These are phyloP conservation scores for Russula griseocarnosa DNA, from an alignment of 768 basidiomycete species.

Conservation along the genomic window DNA sequence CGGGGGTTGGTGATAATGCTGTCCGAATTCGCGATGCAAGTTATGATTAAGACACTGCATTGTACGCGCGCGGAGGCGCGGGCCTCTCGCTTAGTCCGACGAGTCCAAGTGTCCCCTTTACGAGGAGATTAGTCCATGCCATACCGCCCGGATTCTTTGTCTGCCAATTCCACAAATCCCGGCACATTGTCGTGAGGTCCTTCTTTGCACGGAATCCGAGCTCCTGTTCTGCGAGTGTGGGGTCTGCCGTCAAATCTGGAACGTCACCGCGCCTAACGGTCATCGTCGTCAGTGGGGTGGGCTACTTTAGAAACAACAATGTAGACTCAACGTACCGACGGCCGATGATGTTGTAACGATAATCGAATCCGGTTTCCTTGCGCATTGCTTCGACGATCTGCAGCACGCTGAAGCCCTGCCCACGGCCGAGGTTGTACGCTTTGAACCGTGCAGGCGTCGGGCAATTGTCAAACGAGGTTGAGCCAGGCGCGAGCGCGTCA, in stretches of 20 bases:
- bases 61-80: background rate
- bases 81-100: constrained; percentile 1
- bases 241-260: constrained; percentile 93
- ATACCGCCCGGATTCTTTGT: constrained; percentile 81
- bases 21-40: constrained; percentile 19
- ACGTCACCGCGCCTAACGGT: constrained; percentile 82
- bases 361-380: constrained; percentile 83
- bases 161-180: constrained; percentile 99
- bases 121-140: constrained; percentile 27
- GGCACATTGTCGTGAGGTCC: constrained; percentile 87
- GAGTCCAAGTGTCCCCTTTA: background rate
- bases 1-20: background rate
- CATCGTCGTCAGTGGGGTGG: background rate
- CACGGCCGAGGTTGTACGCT: constrained; percentile 96
- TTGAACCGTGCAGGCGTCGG: constrained; percentile 64
- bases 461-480: constrained; percentile 56
- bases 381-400: constrained; percentile 95
- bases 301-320: background rate
- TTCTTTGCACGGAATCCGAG: constrained; percentile 85
- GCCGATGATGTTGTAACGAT: constrained; percentile 84
- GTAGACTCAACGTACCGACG: constrained; percentile 59
- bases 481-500: constrained; percentile 66
- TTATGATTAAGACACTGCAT: constrained; percentile 7
- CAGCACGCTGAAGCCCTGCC: constrained; percentile 86
- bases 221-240: constrained; percentile 84